A percentile compares a stretch with the other conserved stretches of the same genome.
Evolutionary conservation across 495 filamentous ascomycete species (phyloP).

Genomic region (Penicillium malachiteum): DNA sequence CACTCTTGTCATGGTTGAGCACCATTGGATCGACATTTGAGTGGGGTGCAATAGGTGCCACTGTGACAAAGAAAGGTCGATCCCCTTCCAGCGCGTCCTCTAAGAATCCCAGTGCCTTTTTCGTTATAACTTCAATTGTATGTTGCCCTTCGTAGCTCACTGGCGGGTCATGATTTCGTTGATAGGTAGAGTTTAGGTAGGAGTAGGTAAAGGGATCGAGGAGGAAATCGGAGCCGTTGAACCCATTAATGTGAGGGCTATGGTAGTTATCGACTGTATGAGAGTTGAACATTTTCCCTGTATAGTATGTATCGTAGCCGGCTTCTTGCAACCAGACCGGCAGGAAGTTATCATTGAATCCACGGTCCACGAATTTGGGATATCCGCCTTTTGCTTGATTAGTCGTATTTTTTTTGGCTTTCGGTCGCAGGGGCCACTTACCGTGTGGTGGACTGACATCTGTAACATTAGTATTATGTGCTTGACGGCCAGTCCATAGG

Average conservation of each 20-base stretch:
- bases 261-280: slow-evolving; percentile 60
- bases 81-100: slow-evolving; percentile 54
- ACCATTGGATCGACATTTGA: slow-evolving; percentile 48
- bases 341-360: slow-evolving; percentile 65
- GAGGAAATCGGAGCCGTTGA: slow-evolving; percentile 59
- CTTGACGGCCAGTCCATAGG: slow-evolving; percentile 63
- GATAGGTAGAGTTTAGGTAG: slow-evolving; percentile 66
- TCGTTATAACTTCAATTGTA: slow-evolving; percentile 59
- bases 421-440: slow-evolving; percentile 16
- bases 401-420: not conserved
- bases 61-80: slow-evolving; percentile 65
- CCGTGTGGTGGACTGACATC: slow-evolving; percentile 64
- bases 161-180: slow-evolving; percentile 60
- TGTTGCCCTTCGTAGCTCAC: slow-evolving; percentile 58
- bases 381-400: slow-evolving; percentile 54
- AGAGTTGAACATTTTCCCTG: slow-evolving; percentile 70
- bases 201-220: slow-evolving; percentile 71
- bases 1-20: slow-evolving; percentile 8
- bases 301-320: slow-evolving; percentile 74
- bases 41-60: slow-evolving; percentile 69
- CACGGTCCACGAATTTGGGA: slow-evolving; percentile 65
- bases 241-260: slow-evolving; percentile 58
- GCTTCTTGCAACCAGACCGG: slow-evolving; percentile 68
- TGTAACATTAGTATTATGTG: slow-evolving; percentile 76
- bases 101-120: slow-evolving; percentile 63